Evolutionary conservation across 805 yeast genomes (phyloP).

Genomic region (Kuraishia cidri): DNA sequence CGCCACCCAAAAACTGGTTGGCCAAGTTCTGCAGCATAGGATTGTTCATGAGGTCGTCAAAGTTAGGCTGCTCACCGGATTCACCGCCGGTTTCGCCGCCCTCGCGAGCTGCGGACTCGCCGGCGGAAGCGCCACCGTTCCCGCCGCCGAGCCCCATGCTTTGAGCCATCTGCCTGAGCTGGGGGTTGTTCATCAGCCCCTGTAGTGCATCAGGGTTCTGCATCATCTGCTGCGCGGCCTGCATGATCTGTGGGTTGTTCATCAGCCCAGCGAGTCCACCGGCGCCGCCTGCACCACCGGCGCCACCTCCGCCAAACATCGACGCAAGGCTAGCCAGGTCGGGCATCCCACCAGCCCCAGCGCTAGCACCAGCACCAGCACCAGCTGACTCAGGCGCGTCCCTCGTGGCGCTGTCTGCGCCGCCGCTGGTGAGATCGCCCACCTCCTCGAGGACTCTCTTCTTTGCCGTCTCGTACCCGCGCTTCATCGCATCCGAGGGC

Average conservation of each 20-base stretch:
- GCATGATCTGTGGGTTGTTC: conserved; percentile 88
- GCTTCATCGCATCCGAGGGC: conserved; percentile 83
- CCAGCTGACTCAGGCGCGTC: conserved; percentile 15
- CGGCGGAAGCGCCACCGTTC: conserved; percentile 12
- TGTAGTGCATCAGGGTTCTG: conserved; percentile 71
- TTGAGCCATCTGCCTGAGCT: conserved; percentile 76
- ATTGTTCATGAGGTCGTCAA: conserved; percentile 70
- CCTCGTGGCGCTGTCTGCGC: conserved; percentile 9
- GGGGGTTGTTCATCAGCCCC: conserved; percentile 73
- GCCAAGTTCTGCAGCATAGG: conserved; percentile 74
- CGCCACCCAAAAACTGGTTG: conserved; percentile 55
- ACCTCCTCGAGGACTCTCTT: conserved; percentile 75
- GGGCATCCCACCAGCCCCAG: conserved; percentile 54
- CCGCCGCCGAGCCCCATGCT: conserved; percentile 62
- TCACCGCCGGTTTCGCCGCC: conserved; percentile 8
- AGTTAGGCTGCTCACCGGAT: conserved; percentile 32
- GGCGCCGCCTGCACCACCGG: conserved; percentile 63
- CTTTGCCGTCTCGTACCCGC: conserved; percentile 91
- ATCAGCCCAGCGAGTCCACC: conserved; percentile 61
- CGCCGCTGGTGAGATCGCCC: conserved; percentile 20
- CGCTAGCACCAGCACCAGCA: conserved; percentile 16
- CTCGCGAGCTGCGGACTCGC: conserved; percentile 12
- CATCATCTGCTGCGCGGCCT: conserved; percentile 86
- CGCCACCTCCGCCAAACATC: conserved; percentile 58
- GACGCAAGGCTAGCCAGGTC: conserved; percentile 52